Evolutionary conservation across 2,329 filamentous ascomycete genomes (phyloP).

Genomic region (Apiospora kogelbergensis): DNA sequence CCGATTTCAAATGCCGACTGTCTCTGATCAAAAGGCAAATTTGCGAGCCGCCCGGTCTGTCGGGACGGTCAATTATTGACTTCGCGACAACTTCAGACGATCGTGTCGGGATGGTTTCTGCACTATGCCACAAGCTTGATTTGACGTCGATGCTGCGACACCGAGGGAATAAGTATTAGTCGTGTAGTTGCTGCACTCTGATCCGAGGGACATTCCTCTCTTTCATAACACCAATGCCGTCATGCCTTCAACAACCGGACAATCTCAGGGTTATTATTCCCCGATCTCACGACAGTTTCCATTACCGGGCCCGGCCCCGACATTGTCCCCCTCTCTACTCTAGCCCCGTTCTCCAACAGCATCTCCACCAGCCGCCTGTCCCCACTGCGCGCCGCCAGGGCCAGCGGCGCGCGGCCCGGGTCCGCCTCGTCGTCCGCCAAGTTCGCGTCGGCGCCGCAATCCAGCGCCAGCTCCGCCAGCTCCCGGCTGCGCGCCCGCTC

Average conservation of each 20-base stretch:
- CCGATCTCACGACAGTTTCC: not conserved
- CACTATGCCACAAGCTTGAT: not conserved
- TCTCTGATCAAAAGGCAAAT: not conserved
- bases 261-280: not conserved
- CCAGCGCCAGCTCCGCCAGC: constrained; percentile 9
- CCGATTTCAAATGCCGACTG: not conserved
- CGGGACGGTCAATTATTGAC: not conserved
- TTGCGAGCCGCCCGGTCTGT: no score
- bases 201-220: no score
- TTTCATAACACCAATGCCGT: no score
- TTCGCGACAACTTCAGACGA: not conserved
- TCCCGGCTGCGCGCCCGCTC: constrained; percentile 3
- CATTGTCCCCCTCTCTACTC: not conserved
- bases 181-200: no score
- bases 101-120: not conserved
- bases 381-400: constrained; percentile 26
- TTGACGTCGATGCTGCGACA: not conserved
- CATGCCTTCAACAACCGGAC: not conserved
- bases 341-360: constrained; percentile 23
- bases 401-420: constrained; percentile 19
- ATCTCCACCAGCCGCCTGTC: constrained; percentile 29
- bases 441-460: not conserved
- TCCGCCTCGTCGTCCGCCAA: not conserved
- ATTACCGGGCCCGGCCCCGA: not conserved
- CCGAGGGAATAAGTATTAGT: no score